These are phyloP conservation scores for Cladophialophora yegresii DNA, from an alignment of 2,329 filamentous ascomycete species.

Conservation along the genomic window DNA sequence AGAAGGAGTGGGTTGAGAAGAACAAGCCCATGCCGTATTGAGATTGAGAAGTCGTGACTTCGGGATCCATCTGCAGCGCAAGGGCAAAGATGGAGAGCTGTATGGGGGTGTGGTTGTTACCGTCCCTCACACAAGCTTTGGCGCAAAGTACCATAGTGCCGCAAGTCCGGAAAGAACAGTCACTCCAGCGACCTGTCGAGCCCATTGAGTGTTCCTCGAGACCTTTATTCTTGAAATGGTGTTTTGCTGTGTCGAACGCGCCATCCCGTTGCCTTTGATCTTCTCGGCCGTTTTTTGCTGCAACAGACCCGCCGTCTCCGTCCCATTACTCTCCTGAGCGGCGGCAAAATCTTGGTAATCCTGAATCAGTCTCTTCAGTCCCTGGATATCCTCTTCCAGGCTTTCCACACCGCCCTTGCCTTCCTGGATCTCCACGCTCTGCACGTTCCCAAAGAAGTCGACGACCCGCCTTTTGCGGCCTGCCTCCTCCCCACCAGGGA, in stretches of 20 bases:
- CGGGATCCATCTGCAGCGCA: not conserved
- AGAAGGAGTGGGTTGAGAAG: slow-evolving; percentile 21
- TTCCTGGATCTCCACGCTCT: slow-evolving; percentile 87
- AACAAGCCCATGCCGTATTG: slow-evolving; percentile 20
- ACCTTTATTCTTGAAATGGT: slow-evolving; percentile 21
- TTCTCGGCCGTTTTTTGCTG: slow-evolving; percentile 19
- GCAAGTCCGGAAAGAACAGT: slow-evolving; percentile 38
- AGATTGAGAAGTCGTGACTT: slow-evolving; percentile 1
- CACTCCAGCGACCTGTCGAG: slow-evolving; percentile 36
- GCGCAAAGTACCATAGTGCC: slow-evolving; percentile 38
- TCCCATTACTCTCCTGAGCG: slow-evolving; percentile 33
- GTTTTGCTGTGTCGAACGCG: slow-evolving; percentile 19
- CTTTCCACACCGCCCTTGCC: slow-evolving; percentile 56
- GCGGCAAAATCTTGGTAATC: slow-evolving; percentile 41
- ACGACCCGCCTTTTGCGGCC: slow-evolving; percentile 81
- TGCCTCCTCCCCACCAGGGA: slow-evolving; percentile 75
- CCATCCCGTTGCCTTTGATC: not conserved
- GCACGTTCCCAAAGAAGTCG: slow-evolving; percentile 98
- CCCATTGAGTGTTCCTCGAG: slow-evolving; percentile 35
- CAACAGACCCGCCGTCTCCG: slow-evolving; percentile 25
- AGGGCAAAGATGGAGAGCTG: not conserved
- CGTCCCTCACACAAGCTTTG: slow-evolving; percentile 31
- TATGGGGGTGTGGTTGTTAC: not conserved
- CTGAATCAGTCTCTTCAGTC: slow-evolving; percentile 66
- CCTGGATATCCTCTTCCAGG: slow-evolving; percentile 70